A percentile compares a stretch with the other conserved stretches of the same genome.
Conservation (phyloP, 1,284 basidiomycete genomes). For the Cryptococcus depauperatus region DNA sequence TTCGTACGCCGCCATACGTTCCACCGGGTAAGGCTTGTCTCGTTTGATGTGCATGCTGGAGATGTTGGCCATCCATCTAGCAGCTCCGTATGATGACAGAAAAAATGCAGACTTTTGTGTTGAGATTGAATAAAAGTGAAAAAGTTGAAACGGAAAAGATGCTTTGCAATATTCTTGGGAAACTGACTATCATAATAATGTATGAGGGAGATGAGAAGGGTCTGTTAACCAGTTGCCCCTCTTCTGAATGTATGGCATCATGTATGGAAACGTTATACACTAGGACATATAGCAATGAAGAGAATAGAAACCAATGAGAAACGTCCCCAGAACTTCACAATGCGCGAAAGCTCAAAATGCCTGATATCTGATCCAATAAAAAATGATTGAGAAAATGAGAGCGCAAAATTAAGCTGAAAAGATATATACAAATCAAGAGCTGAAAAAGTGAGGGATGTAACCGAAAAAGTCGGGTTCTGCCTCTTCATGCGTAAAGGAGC, state of each 20-base stretch:
- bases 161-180: too few relatives aligned
- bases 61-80: too few relatives aligned
- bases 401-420: background rate
- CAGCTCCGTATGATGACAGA: too few relatives aligned
- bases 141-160: too few relatives aligned
- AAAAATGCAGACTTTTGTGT: too few relatives aligned
- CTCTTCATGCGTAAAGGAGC: background rate
- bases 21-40: too few relatives aligned
- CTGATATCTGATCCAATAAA: background rate
- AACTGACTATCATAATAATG: too few relatives aligned
- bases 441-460: background rate
- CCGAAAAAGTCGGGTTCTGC: background rate
- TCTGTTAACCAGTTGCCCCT: constrained; percentile 1
- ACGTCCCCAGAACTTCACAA: background rate
- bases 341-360: background rate
- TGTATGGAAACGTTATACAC: background rate
- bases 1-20: too few relatives aligned
- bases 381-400: background rate
- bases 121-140: too few relatives aligned
- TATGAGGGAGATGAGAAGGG: too few relatives aligned
- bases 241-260: background rate
- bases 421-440: background rate
- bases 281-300: background rate
- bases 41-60: too few relatives aligned
- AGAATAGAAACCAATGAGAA: background rate